These are phyloP conservation scores for Pseudogymnoascus destructans DNA, from an alignment of 2,329 filamentous ascomycete genomes.

Conservation along the genomic window DNA sequence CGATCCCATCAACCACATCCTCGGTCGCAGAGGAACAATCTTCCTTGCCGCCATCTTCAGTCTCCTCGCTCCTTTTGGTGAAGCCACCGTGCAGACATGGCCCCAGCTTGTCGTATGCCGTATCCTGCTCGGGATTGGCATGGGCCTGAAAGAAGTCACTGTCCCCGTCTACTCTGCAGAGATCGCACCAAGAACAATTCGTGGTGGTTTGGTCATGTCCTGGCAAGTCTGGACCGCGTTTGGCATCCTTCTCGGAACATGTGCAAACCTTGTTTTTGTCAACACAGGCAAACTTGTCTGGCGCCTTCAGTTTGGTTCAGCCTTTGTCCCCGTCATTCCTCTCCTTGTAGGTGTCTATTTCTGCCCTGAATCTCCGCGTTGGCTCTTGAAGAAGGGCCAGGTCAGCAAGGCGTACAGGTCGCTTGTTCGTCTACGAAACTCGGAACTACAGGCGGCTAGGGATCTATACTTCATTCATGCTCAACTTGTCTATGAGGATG, in stretches of 20 bases:
- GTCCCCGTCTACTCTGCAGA: conserved; percentile 41
- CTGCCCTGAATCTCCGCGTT: conserved; percentile 53
- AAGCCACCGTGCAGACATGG: conserved; percentile 45
- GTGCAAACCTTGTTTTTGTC: conserved; percentile 32
- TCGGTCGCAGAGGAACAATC: conserved; percentile 57
- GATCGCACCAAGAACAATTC: conserved; percentile 37
- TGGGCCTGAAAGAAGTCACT: conserved; percentile 41
- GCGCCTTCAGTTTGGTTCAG: conserved; percentile 51
- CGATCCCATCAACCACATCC: conserved; percentile 48
- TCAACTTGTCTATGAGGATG: conserved; percentile 33
- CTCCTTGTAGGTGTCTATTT: conserved; percentile 48
- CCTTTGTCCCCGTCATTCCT: conserved; percentile 46
- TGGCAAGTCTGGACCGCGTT: conserved; percentile 63
- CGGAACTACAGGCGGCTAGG: conserved; percentile 42
- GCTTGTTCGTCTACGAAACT: conserved; percentile 41
- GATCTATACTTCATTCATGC: conserved; percentile 52
- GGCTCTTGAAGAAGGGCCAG: conserved; percentile 40
- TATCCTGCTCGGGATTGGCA: conserved; percentile 45
- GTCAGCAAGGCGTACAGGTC: conserved; percentile 41
- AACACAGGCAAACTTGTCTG: conserved; percentile 45
- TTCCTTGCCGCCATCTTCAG: conserved; percentile 57
- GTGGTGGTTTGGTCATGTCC: conserved; percentile 62
- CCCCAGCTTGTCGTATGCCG: conserved; percentile 39
- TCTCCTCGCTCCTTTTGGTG: conserved; percentile 41
- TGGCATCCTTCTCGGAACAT: conserved; percentile 39